These are phyloP conservation scores for Gentiana dahurica DNA, from an alignment of 257 asterid genomes.

Conservation along the genomic window DNA sequence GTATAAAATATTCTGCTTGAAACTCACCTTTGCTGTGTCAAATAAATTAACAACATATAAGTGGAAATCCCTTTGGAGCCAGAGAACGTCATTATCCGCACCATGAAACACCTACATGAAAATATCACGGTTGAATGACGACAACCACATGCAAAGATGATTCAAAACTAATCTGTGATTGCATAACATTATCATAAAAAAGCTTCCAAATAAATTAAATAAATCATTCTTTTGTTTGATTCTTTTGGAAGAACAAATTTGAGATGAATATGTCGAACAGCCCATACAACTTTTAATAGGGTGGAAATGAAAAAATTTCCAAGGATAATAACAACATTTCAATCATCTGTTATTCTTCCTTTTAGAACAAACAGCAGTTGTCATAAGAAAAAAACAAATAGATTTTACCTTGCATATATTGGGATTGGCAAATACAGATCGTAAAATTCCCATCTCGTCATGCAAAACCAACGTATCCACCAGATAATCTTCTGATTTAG, in stretches of 20 bases:
- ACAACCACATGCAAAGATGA: not conserved
- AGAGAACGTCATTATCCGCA: conserved; percentile 91
- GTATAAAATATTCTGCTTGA: not conserved
- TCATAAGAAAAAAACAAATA: not conserved
- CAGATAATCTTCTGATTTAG: conserved; percentile 54
- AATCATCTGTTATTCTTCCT: too few species aligned
- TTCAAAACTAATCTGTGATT: not conserved
- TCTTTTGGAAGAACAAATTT: too few species aligned
- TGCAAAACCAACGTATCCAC: conserved; percentile 75
- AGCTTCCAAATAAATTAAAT: too few species aligned
- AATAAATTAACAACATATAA: conserved; percentile 84
- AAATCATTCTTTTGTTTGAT: not conserved
- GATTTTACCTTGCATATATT: conserved; percentile 69
- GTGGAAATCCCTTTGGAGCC: conserved; percentile 98
- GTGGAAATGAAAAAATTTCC: too few species aligned
- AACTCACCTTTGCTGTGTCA: conserved; percentile 88
- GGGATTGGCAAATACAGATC: conserved; percentile 72
- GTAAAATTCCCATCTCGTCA: conserved; percentile 73
- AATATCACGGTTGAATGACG: not conserved
- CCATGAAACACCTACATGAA: conserved; percentile 86
- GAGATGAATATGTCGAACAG: too few species aligned
- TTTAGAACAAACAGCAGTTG: too few species aligned
- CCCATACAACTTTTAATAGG: too few species aligned
- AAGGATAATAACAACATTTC: too few species aligned
- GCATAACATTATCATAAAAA: not conserved